Percentiles rank a stretch among this genome's conserved stretches.
phyloP scores from a whole-genome alignment of 192 early-diverging fungal genomes.

The Mortierella claussenii region DNA sequence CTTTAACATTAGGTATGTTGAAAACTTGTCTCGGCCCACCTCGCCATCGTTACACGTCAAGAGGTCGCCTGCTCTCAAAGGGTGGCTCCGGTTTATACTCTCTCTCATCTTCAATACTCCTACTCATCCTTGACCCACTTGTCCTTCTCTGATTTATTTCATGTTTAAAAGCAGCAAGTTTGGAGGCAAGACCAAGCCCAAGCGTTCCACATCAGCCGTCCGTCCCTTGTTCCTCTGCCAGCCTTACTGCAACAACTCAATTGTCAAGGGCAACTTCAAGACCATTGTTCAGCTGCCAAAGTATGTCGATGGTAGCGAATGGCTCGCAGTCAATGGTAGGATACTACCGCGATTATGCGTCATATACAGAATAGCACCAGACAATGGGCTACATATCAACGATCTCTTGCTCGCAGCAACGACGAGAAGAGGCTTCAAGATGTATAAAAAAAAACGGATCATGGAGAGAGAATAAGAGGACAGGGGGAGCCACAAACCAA shows the following conservation, averaged over 20 bases:
- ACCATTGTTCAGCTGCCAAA: constrained; percentile 90
- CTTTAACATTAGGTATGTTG: constrained; percentile 35
- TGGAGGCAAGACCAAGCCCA: constrained; percentile 30
- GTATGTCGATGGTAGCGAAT: constrained; percentile 94
- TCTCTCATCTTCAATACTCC: no score
- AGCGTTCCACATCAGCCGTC: constrained; percentile 35
- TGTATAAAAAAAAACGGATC: no score
- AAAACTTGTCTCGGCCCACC: background rate
- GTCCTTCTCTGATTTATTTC: background rate
- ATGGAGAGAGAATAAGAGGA: no score
- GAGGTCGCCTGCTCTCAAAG: no score
- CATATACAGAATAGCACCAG: no score
- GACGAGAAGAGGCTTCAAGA: no score
- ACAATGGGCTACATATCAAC: no score
- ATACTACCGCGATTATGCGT: no score
- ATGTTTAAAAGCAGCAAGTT: constrained; percentile 15
- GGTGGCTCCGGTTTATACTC: background rate
- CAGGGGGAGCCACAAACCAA: no score
- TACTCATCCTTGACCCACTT: no score
- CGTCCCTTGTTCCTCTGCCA: constrained; percentile 67
- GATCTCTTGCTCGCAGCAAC: no score
- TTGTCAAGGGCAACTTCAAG: constrained; percentile 94
- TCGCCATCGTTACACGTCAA: no score
- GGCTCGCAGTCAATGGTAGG: constrained; percentile 86
- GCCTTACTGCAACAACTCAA: constrained; percentile 78